Conservation (phyloP, 257 asterid species). For the Linderniella brevidens region DNA sequence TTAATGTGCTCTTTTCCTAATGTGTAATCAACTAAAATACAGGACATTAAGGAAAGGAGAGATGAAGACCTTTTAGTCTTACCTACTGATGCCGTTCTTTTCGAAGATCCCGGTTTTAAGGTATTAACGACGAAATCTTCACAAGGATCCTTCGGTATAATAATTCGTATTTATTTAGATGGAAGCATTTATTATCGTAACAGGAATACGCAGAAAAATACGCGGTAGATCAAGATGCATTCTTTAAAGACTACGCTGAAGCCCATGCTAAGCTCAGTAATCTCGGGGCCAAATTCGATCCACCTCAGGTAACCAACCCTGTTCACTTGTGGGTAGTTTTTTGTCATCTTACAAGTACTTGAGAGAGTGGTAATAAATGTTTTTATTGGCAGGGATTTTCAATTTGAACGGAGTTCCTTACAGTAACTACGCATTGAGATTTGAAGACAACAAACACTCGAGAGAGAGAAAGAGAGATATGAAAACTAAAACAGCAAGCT, state of each 20-base stretch:
- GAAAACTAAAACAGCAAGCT: too few species aligned
- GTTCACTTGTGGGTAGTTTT: background rate
- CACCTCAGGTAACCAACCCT: slow-evolving; percentile 82
- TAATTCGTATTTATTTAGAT: slow-evolving; percentile 6
- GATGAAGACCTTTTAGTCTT: slow-evolving; percentile 84
- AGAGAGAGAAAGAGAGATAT: too few species aligned
- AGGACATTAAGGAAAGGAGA: slow-evolving; percentile 77
- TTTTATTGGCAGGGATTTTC: too few species aligned
- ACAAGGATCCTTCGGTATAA: background rate
- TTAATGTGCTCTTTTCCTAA: background rate
- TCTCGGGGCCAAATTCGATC: slow-evolving; percentile 91
- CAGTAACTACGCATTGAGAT: too few species aligned
- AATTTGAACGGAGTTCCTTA: too few species aligned
- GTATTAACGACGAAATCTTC: slow-evolving; percentile 16
- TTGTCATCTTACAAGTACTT: too few species aligned
- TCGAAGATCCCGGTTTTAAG: slow-evolving; percentile 95
- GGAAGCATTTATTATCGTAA: slow-evolving; percentile 7
- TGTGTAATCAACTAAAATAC: slow-evolving; percentile 4
- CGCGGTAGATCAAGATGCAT: slow-evolving; percentile 77
- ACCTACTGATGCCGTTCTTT: slow-evolving; percentile 91
- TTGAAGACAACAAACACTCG: too few species aligned
- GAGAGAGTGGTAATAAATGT: too few species aligned
- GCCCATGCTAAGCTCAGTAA: slow-evolving; percentile 97
- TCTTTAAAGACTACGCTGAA: slow-evolving; percentile 80
- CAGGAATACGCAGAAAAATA: slow-evolving; percentile 89